Base-by-base conservation (phyloP, 2,329 filamentous ascomycete species). In the Hypoxylon sp. region DNA sequence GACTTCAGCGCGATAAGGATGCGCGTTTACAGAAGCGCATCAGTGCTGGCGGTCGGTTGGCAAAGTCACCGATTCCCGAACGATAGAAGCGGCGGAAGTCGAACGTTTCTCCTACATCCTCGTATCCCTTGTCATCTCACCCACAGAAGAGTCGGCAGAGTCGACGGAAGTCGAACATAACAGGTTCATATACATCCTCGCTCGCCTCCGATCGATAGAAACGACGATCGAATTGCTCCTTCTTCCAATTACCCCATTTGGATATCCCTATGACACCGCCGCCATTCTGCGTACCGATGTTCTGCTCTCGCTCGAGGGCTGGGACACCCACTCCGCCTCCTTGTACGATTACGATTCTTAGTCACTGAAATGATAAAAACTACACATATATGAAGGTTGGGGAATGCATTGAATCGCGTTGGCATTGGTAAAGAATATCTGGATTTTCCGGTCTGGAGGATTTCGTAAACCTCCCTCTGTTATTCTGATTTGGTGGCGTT, bases 1-100 rank as follows among this genome's bases (percentile, higher is more conserved):
- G 80, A 68, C 74, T 85, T 54, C 82, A 85, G 60, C 83, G 83
- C 41, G 90, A 93, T 70, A 87, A 84, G 72, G 90, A 93, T 71
- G 64, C 66, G 15, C 87, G 88, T 64, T 77, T 94, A 62, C 90
- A 93, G 76, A 95, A 95, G 80, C 85, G 91, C 64, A 88, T 92
- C 65, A 93, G 91, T 74, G 91, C 89, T 24, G 91, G 91, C 48
- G 91, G 91, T 49, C 84, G 90, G 69, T 83, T 94, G 74, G 87
- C 87, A 64, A 88, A 84, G 78, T 84, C 84, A 71, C 84, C 86
- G 71, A 88, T 88, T 75, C 85, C 85, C 71, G 86, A 88, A 66
- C 74, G 75, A 66, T 76, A 76, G 75, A 76, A 68, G 74, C 75
- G 73, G 59, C 71, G 74, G 73, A 73, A 73, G 67, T 75, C 73